Percentiles rank a stretch among this genome's conserved stretches.
phyloP scores from a whole-genome alignment of 768 basidiomycete genomes.

The Lentinus brumalis region DNA sequence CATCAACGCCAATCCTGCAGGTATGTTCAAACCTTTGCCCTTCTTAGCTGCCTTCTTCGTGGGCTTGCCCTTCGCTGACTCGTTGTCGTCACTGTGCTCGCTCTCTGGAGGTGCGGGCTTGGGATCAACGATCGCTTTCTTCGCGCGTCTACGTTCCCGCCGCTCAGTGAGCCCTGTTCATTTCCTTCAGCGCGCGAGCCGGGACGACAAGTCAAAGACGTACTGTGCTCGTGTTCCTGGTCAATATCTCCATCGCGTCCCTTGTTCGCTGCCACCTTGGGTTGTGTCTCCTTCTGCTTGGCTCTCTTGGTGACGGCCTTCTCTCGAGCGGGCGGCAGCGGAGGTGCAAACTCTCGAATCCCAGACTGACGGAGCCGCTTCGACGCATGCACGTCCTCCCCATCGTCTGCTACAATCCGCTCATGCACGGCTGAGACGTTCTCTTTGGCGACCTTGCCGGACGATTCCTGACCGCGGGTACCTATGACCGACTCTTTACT shows the following conservation, averaged over 20 bases:
- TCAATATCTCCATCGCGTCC: neutral
- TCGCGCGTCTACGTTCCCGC: conserved; percentile 62
- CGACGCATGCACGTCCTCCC: neutral
- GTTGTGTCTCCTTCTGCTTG: neutral
- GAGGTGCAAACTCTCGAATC: neutral
- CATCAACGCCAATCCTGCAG: conserved; percentile 63
- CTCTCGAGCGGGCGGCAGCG: neutral
- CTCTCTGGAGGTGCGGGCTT: conserved; percentile 1
- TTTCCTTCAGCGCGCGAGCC: neutral
- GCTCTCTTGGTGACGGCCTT: neutral
- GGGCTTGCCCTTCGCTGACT: conserved; percentile 13
- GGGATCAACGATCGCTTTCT: conserved; percentile 53
- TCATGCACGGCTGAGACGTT: neutral
- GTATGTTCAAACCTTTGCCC: conserved; percentile 34
- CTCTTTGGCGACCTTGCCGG: neutral
- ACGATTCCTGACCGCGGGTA: neutral
- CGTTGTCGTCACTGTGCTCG: conserved; percentile 19
- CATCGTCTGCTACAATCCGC: neutral
- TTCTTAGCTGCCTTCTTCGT: conserved; percentile 24
- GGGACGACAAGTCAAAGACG: neutral
- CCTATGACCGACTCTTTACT: neutral
- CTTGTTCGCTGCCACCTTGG: neutral
- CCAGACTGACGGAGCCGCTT: neutral
- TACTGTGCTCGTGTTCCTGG: conserved; percentile 6
- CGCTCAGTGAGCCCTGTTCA: conserved; percentile 62